phyloP scores from a whole-genome alignment of 2,329 filamentous ascomycete genomes.

The Microascus cirrosus region DNA sequence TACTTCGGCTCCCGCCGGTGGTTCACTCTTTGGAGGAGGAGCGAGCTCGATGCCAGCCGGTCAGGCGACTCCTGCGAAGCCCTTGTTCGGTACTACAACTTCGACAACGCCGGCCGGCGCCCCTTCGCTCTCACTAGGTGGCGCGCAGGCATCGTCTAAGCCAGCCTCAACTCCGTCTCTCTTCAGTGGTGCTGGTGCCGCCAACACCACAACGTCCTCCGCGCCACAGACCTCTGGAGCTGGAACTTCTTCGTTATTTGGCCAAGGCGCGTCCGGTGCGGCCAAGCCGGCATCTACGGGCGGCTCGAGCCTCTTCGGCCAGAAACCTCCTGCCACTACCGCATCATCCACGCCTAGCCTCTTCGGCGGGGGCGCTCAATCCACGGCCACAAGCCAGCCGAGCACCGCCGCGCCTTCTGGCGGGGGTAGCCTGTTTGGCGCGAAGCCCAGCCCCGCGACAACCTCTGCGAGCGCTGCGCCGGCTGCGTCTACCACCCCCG shows the following conservation, averaged over 20 bases:
- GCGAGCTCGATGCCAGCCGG: slow-evolving; percentile 1
- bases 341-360: slow-evolving; percentile 1
- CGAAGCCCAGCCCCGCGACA: not conserved
- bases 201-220: not conserved
- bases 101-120: slow-evolving; percentile 4
- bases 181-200: slow-evolving; percentile 6
- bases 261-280: not conserved
- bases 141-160: slow-evolving; percentile 1
- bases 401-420: not conserved
- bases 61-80: slow-evolving; percentile 4
- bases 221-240: not conserved
- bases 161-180: slow-evolving; percentile 4
- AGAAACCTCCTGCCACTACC: slow-evolving; percentile 4
- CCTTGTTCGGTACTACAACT: slow-evolving; percentile 1
- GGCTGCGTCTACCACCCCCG: slow-evolving; percentile 8
- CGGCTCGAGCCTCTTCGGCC: slow-evolving; percentile 1
- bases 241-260: not conserved
- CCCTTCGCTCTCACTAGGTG: slow-evolving; percentile 1
- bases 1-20: slow-evolving; percentile 11
- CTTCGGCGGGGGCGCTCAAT: not conserved
- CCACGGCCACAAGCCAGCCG: not conserved
- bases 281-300: not conserved
- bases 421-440: not conserved
- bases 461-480: slow-evolving; percentile 1
- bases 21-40: slow-evolving; percentile 7